Evolutionary conservation across 345 rosid genomes (phyloP), one percentile per base, ranked within the genome.

Genomic region (Linum lewisii): DNA sequence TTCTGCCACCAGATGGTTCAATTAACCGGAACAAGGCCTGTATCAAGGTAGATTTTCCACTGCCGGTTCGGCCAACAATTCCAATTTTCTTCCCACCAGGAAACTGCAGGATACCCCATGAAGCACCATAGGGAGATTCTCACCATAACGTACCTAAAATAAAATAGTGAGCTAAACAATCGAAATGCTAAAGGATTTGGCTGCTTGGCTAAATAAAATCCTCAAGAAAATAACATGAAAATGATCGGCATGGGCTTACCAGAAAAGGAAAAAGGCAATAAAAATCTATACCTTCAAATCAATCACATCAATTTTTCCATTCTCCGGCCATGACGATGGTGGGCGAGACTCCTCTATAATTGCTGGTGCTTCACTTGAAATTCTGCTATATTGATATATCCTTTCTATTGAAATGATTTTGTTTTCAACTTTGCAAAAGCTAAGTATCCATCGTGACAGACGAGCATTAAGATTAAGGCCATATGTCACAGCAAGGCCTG

Each of bases 391-490:
- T 66, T 93, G 99, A 69, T 93, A 87, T 16, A 93, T 93, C 76
- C 99, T 84, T 71, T 93, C 99, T 18, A 93, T 90, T 34, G 99
- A 93, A 53, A 93, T 93, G 59, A 93, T 93, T 61, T 90, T 94
- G 71, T 94, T 94, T 79, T 94, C 99, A 24, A 94, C 96, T 77
- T 94, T 94, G 82, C 99, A 94, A 78, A 87, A 94, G 81, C 99
- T 94, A 58, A 94, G 97, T 69, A 94, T 90, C 99, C 99, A 94
- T 63, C 99, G 76, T 23, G 99, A 94, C 54, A 94, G 69, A 51
- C 99, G 95, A 59, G 96, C 97, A 56, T 94, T 94, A 70, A 94
- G 78, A 75, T 94, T 94, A 62, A 94, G 97, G 57, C 99, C 99
- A 61, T 94, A 94, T 18, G 99, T 94, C 64, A 94, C 97, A 50